Percentiles rank a stretch among this genome's conserved stretches.
Conservation (phyloP, 192 early-diverging fungal genomes). For the Entophlyctis luteolus region DNA sequence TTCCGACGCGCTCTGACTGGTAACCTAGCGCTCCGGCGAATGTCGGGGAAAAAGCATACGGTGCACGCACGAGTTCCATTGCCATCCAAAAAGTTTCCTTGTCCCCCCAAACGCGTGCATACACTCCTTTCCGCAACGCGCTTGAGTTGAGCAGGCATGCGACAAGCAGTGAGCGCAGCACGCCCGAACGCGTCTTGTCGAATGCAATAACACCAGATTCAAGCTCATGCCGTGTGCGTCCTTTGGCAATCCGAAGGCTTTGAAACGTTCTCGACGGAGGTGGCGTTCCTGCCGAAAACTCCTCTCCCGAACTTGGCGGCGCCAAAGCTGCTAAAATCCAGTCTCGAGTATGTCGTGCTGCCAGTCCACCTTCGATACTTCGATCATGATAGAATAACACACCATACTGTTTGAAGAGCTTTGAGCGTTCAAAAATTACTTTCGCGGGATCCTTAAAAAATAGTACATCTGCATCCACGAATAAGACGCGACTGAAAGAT, state of each 20-base stretch:
- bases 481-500: not conserved
- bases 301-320: no score
- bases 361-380: not conserved
- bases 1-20: not conserved
- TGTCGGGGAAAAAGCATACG: conserved; percentile 49
- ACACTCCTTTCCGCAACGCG: not conserved
- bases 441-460: not conserved
- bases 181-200: not conserved
- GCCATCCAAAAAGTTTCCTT: conserved; percentile 58
- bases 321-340: not conserved
- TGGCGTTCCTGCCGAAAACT: not conserved
- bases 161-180: not conserved
- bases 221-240: not conserved
- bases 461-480: conserved; percentile 3
- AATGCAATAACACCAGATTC: conserved; percentile 1
- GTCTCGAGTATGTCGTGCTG: not conserved
- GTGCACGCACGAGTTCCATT: conserved; percentile 56
- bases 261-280: not conserved
- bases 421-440: conserved; percentile 29
- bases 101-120: conserved; percentile 36
- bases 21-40: conserved; percentile 57
- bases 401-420: conserved; percentile 37
- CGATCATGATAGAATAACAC: conserved; percentile 65
- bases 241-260: not conserved
- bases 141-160: not conserved